Percentiles rank a stretch among this genome's conserved stretches.
Conservation (phyloP, 768 basidiomycete genomes). For the Sistotremastrum niveocremeum region DNA sequence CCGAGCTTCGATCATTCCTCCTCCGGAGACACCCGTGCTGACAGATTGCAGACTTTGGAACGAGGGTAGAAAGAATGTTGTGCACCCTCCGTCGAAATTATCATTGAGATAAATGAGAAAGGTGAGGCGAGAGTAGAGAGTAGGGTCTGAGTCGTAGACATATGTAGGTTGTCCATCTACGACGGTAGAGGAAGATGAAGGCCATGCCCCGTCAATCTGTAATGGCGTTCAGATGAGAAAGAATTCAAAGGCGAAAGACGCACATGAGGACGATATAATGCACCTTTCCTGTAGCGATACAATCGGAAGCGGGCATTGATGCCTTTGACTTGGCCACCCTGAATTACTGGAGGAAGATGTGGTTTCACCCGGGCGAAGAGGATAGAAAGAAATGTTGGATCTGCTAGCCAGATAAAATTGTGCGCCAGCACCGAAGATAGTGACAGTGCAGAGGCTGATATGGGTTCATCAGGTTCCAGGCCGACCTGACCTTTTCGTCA, state of each 20-base stretch:
- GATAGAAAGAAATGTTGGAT: slow-evolving; percentile 25
- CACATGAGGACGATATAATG: slow-evolving; percentile 34
- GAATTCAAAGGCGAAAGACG: too few relatives aligned
- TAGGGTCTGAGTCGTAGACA: slow-evolving; percentile 34
- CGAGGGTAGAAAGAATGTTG: slow-evolving; percentile 42
- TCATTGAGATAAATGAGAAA: slow-evolving; percentile 38
- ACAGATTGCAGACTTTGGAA: too few relatives aligned
- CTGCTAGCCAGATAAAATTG: slow-evolving; percentile 42
- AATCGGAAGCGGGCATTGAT: slow-evolving; percentile 37
- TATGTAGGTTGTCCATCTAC: slow-evolving; percentile 24
- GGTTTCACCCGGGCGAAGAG: slow-evolving; percentile 30
- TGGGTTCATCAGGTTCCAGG: slow-evolving; percentile 36
- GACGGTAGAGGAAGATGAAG: slow-evolving; percentile 30
- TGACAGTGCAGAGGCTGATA: slow-evolving; percentile 30
- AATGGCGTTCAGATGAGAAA: too few relatives aligned
- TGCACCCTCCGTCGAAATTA: slow-evolving; percentile 33
- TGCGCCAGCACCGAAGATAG: slow-evolving; percentile 33
- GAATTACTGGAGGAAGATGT: slow-evolving; percentile 26
- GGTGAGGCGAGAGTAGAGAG: slow-evolving; percentile 34
- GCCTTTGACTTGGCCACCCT: slow-evolving; percentile 30
- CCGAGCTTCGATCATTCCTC: slow-evolving; percentile 32
- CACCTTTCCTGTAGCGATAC: slow-evolving; percentile 36
- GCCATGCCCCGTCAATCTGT: slow-evolving; percentile 39
- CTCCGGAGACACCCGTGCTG: slow-evolving; percentile 6
- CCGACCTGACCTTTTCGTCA: slow-evolving; percentile 17